Base-by-base conservation (phyloP, 2,329 filamentous ascomycete genomes). In the Botrytis aclada region DNA sequence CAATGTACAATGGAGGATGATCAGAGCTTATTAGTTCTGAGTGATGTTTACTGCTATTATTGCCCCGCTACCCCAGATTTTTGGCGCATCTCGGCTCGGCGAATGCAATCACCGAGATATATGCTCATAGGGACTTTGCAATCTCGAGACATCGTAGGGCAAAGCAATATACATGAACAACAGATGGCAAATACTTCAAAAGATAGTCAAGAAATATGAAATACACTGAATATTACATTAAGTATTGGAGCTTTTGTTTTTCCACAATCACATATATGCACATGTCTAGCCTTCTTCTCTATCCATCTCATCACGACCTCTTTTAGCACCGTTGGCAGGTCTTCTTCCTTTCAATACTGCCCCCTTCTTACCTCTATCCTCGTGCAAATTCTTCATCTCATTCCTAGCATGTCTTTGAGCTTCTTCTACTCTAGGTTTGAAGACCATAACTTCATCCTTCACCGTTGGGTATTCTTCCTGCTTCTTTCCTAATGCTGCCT, bases 391-490 rank as follows among this genome's bases (percentile, higher is more conserved):
- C 85, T 95, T 96, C 91, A 97, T 93, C 83, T 97, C 91, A 72
- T 87, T 88, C 67, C 92, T 89, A 0, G 95, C 92, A 72, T 93
- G 86, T 64, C 93, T 86, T 81, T 97, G 94, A 0, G 95, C 95
- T 81, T 97, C 93, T 73, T 93, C 90, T 0, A 97, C 93, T 2
- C 93, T 86, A 72, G 89, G 85, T 77, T 90, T 90, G 82, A 97
- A 91, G 0, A 95, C 87, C 89, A 97, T 92, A 0, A 95, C 93
- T 80, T 97, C 93, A 29, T 96, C 93, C 83, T 94, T 93, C 65
- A 90, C 88, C 0, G 89, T 86, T 12, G 88, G 84, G 78, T 92
- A 92, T 80, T 93, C 90, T 0, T 86, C 82, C 72, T 97, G 84
- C 83, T 95, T 90, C 84, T 92, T 92, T 20, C 92, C 93, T 20